A percentile compares a stretch with the other conserved stretches of the same genome.
Evolutionary conservation across 2,329 filamentous ascomycete species (phyloP).

Genomic region (Fusarium agapanthi): DNA sequence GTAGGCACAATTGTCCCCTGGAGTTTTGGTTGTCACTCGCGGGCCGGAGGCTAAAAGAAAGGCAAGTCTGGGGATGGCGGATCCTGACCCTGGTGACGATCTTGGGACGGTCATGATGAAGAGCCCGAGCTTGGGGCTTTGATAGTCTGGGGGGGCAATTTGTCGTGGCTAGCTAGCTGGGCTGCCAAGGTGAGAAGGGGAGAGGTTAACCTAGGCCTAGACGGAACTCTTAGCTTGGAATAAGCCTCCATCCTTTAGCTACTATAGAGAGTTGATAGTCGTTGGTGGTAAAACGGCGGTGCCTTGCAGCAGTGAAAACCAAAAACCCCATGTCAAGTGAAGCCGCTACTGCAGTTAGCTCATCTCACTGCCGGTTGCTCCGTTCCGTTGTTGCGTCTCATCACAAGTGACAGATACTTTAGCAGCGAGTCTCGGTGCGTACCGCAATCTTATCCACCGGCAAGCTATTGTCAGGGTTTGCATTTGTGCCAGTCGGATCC

Average conservation of each 20-base stretch:
- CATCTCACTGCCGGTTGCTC: slow-evolving; percentile 22
- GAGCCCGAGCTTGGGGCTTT: slow-evolving; percentile 13
- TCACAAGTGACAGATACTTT: background rate
- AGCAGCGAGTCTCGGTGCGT: background rate
- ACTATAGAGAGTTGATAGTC: background rate
- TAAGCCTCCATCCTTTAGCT: background rate
- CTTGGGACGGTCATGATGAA: background rate
- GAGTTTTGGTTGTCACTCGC: slow-evolving; percentile 1
- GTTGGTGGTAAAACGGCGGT: slow-evolving; percentile 16
- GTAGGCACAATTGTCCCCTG: background rate
- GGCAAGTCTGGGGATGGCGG: slow-evolving; percentile 17
- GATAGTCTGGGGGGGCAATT: background rate
- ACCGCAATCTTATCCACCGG: slow-evolving; percentile 3
- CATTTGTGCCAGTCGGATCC: slow-evolving; percentile 8
- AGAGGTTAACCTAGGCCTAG: background rate
- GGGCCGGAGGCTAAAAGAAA: background rate
- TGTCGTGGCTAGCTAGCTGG: background rate
- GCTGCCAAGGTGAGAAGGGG: background rate
- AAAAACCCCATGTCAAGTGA: slow-evolving; percentile 13
- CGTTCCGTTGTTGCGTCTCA: slow-evolving; percentile 3
- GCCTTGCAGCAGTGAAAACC: slow-evolving; percentile 31
- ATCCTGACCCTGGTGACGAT: slow-evolving; percentile 25
- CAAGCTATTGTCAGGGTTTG: background rate
- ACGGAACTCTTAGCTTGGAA: background rate
- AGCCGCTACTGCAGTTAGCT: slow-evolving; percentile 12